Evolutionary conservation across 2,329 filamentous ascomycete genomes (phyloP), one percentile per base, ranked within the genome.

Genomic region (Karstenula rhodostoma): DNA sequence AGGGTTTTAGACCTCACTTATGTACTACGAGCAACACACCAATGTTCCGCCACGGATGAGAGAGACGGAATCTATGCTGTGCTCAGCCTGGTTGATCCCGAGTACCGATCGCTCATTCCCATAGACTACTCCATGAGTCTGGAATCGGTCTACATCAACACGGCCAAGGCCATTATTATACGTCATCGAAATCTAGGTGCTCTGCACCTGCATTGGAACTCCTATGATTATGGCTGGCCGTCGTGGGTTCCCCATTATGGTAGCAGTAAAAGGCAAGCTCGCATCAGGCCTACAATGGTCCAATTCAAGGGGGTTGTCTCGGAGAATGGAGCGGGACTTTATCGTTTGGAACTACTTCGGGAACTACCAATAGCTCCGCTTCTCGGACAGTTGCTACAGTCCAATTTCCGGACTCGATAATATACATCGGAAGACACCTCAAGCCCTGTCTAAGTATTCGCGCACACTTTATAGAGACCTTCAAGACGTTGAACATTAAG

Each of bases 61-160:
- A 42, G 54, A 3, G 67, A 66, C 19, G 58, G 56, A 1, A 42
- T 64, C 2, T 66, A 59, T 52, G 63, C 63, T 1, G 25, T 65
- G 3, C 40, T 66, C 1, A 60, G 63, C 19, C 23, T 67, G 0
- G 29, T 66, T 29, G 55, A 62, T 3, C 48, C 55, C 19, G 22
- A 27, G 1, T 33, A 47, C 15, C 50, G 50, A 2, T 47, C 56
- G 4, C 35, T 56, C 3, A 61, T 61, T 47, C 46, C 49, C 0
- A 33, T 63, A 1, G 54, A 63, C 35, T 65, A 65, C 23, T 58
- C 60, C 2, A n/a, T 58, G 8, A 25, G 43, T 9, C 19, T 44
- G 25, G n/a, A 46, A 3, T 13, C 6, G 12, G 46, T 59, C 15
- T 54, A 47, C 13, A 3, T 5, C 1, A 23, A 17, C 12, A 22